Base-by-base conservation (phyloP, 371 early-diverging fungal species). In the Saksenaea oblongispora region DNA sequence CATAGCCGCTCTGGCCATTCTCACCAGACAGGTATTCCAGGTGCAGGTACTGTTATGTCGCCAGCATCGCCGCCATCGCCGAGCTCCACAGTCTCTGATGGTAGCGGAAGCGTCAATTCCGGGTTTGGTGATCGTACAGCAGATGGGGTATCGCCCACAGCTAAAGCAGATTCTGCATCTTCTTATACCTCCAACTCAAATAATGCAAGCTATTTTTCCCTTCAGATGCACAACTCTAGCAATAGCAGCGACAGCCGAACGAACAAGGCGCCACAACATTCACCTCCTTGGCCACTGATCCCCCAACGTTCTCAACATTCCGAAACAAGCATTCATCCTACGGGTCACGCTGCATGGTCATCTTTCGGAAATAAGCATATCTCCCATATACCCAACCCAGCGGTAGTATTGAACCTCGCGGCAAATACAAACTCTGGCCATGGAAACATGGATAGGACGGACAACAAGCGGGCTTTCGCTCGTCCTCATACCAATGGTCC, bases 1-100 rank as follows among this genome's bases (percentile, higher is more conserved):
- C 61, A 66, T 18, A 51, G 63, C n/a, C 62, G 51, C 17, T 47
- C 51, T 47, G 18, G 1, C 11, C 18, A n/a, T 5, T 7, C 18
- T 22, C 56, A 55, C 9, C 72, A 67, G 22, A 61, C 62, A 18
- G 64, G 64, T 34, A 62, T 59, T 14, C 64, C 74, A 0, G 62
- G 66, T 8, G 24, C 62, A 5, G 59, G 65, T 47, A 70, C 64
- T 14, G 53, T 67, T 35, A 37, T 69, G 15, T 65, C 70, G 5
- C 31, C 31, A 7, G 51, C 51, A 47, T 79, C 80, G 0, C 77
- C 80, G 1, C 74, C 76, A 7, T 76, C 77, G 5, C 80, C 80
- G 5, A 58, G 65, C 10, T 74, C 77, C 0, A 74, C 77, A 24
- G 58, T 66, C 1, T 76, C 79, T 7, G 79, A 79, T 51, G 74